Conservation (phyloP, 2,329 filamentous ascomycete species). For the Neophaeococcomyces mojaviensis region DNA sequence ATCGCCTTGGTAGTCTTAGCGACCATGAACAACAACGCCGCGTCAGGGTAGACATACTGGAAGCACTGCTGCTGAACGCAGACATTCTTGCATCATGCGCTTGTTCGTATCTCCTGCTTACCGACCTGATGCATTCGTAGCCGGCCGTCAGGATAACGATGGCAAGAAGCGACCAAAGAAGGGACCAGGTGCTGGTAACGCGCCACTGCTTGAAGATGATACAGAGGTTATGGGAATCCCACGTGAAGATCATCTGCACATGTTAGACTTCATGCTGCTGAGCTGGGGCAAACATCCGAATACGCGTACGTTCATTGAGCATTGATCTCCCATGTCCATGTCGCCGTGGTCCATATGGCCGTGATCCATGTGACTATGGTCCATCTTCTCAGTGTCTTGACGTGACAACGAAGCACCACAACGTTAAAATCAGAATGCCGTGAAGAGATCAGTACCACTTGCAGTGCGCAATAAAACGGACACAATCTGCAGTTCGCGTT, state of each 20-base stretch:
- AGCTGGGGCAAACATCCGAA: background rate
- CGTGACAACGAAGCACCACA: background rate
- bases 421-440: background rate
- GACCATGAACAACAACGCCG: slow-evolving; percentile 4
- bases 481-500: background rate
- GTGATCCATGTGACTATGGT: slow-evolving; percentile 45
- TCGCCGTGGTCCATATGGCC: slow-evolving; percentile 48
- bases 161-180: slow-evolving; percentile 73
- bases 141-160: slow-evolving; percentile 80
- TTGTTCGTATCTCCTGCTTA: slow-evolving; percentile 68
- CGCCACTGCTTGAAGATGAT: slow-evolving; percentile 93
- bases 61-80: slow-evolving; percentile 17
- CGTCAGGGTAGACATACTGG: slow-evolving; percentile 17
- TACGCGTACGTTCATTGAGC: slow-evolving; percentile 77
- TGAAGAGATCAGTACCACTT: no score
- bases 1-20: slow-evolving; percentile 22
- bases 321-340: slow-evolving; percentile 58
- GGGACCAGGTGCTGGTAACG: slow-evolving; percentile 63
- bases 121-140: slow-evolving; percentile 80
- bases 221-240: slow-evolving; percentile 88
- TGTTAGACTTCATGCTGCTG: slow-evolving; percentile 7
- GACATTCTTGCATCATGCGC: slow-evolving; percentile 38
- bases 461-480: background rate
- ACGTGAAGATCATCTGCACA: slow-evolving; percentile 90
- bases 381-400: slow-evolving; percentile 13